Conservation (phyloP, 1,284 basidiomycete genomes). For the Gomphus bonarii region DNA sequence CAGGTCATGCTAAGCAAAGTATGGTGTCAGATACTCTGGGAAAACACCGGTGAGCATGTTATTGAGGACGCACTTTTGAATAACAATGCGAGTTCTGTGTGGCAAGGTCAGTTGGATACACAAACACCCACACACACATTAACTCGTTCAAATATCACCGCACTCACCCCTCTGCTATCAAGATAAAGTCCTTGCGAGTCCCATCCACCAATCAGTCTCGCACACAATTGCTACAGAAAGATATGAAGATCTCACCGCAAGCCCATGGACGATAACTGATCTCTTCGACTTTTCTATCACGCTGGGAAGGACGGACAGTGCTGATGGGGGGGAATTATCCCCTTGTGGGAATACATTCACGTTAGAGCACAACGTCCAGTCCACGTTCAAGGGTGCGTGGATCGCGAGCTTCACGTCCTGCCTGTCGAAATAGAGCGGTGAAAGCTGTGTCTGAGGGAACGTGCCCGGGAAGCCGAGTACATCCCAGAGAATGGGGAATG, state of each 20-base stretch:
- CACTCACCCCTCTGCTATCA: slow-evolving; percentile 61
- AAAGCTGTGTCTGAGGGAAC: slow-evolving; percentile 36
- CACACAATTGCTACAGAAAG: neutral
- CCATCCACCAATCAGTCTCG: neutral
- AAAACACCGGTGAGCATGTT: neutral
- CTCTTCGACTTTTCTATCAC: slow-evolving; percentile 69
- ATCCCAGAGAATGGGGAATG: slow-evolving; percentile 58
- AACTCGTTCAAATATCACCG: neutral
- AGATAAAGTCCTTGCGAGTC: slow-evolving; percentile 40
- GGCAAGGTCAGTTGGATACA: neutral
- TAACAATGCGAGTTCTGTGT: slow-evolving; percentile 43
- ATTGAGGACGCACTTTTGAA: slow-evolving; percentile 49
- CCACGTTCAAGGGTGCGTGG: slow-evolving; percentile 52
- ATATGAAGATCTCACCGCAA: slow-evolving; percentile 25
- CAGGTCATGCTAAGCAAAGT: slow-evolving; percentile 51
- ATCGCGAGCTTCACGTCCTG: slow-evolving; percentile 62
- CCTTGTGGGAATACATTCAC: slow-evolving; percentile 48
- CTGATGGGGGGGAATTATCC: slow-evolving; percentile 51
- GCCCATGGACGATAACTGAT: slow-evolving; percentile 60
- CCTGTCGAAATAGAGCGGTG: slow-evolving; percentile 54
- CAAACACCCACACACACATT: neutral
- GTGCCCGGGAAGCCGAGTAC: slow-evolving; percentile 70
- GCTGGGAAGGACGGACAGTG: slow-evolving; percentile 53
- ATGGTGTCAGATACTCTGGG: neutral
- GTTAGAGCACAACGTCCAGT: slow-evolving; percentile 56